Base-by-base conservation (phyloP, 345 rosid genomes). In the Kandelia obovata region DNA sequence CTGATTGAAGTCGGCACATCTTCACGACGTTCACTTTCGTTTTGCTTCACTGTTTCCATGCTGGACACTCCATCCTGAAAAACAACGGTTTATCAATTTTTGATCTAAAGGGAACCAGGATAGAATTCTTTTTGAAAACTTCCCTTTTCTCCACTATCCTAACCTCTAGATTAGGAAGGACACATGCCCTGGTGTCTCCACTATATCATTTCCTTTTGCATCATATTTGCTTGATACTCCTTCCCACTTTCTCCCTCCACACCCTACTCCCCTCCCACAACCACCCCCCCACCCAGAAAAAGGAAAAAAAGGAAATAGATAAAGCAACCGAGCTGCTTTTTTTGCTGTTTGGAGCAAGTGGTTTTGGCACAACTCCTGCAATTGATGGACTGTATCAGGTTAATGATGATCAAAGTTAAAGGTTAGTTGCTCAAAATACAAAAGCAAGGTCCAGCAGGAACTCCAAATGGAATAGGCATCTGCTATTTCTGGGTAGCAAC, bases 1-100 rank as follows among this genome's bases (percentile, higher is more conserved):
- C 75, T 90, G 64, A 84, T 65, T 26, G 74, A 53, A 74, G 82
- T 72, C 43, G 86, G 82, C 64, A 78, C 62, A 69, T 89, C 98
- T 66, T 88, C 96, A 25, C 86, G 92, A 55, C 83, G 88, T 70
- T 84, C 97, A 65, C 73, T 81, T 80, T 87, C 98, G 61, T 67
- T 80, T 64, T 71, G 86, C 78, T 82, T 90, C 67, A 73, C 73
- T 51, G 78, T 70, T 77, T 86, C 88, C 62, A 2, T 56, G 73
- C 75, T 78, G 64, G 87, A 81, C 70, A 72, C 79, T 62, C 78
- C 82, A 72, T 89, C 98, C 99, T 96, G 79, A 71, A 79, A 80
- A 56, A 75, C 34, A 19, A 55, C 26, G 16, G 21, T 55, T 19
- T 15, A 27, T 30, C 19, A 27, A 25, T 58, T 57, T 58, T 13